Conservation (phyloP, 108 stramenopile genomes). For the Epipyxis sp. region DNA sequence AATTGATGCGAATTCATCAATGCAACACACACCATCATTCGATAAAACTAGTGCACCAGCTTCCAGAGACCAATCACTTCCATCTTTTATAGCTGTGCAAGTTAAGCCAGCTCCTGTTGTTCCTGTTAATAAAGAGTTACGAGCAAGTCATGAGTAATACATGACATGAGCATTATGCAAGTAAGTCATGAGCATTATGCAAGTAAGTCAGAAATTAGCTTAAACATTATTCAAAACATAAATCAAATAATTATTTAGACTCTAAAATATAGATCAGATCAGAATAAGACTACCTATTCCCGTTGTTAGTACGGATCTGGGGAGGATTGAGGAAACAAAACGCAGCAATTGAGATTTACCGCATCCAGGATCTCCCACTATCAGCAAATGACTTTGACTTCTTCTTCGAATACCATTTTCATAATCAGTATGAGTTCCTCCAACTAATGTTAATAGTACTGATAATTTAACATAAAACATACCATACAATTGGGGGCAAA, state of each 20-base stretch:
- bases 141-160: too few relatives aligned
- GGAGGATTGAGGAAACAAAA: constrained; percentile 82
- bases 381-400: constrained; percentile 75
- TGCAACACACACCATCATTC: constrained; percentile 91
- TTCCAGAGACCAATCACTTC: constrained; percentile 81
- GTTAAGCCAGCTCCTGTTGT: constrained; percentile 96
- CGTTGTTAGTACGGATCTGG: constrained; percentile 87
- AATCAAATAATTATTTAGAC: too few relatives aligned
- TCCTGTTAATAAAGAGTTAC: too few relatives aligned
- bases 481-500: constrained; percentile 94
- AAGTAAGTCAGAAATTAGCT: too few relatives aligned
- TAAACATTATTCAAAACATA: too few relatives aligned
- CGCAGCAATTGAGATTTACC: constrained; percentile 84
- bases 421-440: constrained; percentile 62
- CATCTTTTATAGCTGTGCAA: constrained; percentile 89
- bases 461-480: constrained; percentile 87
- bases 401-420: background rate
- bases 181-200: too few relatives aligned
- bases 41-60: constrained; percentile 95
- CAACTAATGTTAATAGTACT: constrained; percentile 81
- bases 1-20: constrained; percentile 90
- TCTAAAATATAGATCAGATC: too few relatives aligned
- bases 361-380: constrained; percentile 80
- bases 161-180: too few relatives aligned
- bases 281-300: too few relatives aligned